Base-by-base conservation (phyloP, 176 grass and related monocot species). In the Microstegium vimineum region DNA sequence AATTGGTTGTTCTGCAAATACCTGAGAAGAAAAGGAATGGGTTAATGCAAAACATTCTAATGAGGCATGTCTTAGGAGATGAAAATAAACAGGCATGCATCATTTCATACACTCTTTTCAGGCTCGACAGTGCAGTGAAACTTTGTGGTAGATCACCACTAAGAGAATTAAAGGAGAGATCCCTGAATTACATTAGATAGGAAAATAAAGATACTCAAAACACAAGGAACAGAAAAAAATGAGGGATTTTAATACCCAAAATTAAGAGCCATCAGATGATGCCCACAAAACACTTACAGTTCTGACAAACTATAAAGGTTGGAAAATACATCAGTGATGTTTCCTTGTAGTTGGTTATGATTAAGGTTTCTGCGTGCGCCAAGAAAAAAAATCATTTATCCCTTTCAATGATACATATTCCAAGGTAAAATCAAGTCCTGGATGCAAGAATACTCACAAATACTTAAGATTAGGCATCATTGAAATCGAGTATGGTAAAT, bases 1-100 rank as follows among this genome's bases (percentile, higher is more conserved):
- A 98, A 90, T 65, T 98, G 96, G 83, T 98, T 95, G 82, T 95
- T 95, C 83, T 98, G 89, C 85, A 98, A 88, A 79, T 95, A 74
- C 74, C 96, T 98, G 93, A 66, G 49, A 81, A 78, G 49, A 77
- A 76, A 81, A 73, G 56, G 23, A 75, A 63, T 73, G 76, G 34
- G 62, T 86, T 31, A 83, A 80, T n/a, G 23, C 45, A 83, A 69
- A 33, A 47, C n/a, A 81, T 67, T 46, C 71, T 43, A 27, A 35
- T 0, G 68, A 65, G 15, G 30, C 41, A 82, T 71, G 69, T 82
- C 33, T 57, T 57, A 84, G 36, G 34, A 43, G 32, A 86, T 38
- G 6, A 42, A 75, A 74, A 34, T 43, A 43, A 76, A 62, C 45
- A 35, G 27, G 61, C 10, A 8, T 12, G 40, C 37, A 23, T 40